Percentiles rank a stretch among this genome's conserved stretches.
Evolutionary conservation across 2,329 filamentous ascomycete genomes (phyloP).

Genomic region (Colletotrichum zoysiae): DNA sequence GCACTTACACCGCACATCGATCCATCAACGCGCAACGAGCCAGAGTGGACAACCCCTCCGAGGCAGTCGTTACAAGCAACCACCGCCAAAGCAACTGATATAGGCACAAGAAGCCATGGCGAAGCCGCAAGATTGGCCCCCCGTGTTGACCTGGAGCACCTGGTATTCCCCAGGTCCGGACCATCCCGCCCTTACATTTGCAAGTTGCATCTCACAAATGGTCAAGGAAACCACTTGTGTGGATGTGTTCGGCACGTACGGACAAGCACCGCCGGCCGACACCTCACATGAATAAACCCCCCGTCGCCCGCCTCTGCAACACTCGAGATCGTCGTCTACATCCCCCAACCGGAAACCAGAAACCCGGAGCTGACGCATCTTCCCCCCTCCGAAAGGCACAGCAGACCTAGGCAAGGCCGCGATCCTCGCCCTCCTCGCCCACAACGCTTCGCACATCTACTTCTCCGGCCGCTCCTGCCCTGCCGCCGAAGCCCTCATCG

Average conservation of each 20-base stretch:
- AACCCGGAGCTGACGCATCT: not conserved
- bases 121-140: not conserved
- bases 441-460: constrained; percentile 65
- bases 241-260: not conserved
- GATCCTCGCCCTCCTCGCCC: constrained; percentile 44
- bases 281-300: not conserved
- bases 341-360: not conserved
- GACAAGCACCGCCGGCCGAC: not conserved
- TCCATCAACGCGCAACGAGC: not conserved
- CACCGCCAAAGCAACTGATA: not conserved
- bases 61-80: not conserved
- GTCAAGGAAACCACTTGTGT: not conserved
- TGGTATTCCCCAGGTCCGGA: not conserved
- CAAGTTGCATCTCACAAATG: not conserved
- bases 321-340: not conserved
- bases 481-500: constrained; percentile 58
- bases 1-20: not conserved
- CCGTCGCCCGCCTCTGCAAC: not conserved
- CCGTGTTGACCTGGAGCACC: not conserved
- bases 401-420: constrained; percentile 38
- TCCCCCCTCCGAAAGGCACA: constrained; percentile 16
- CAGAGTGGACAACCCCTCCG: not conserved
- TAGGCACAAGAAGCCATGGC: not conserved
- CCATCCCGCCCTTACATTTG: not conserved
- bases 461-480: constrained; percentile 63